Evolutionary conservation across 345 rosid species (phyloP).

Genomic region (Atalantia buxifolia): DNA sequence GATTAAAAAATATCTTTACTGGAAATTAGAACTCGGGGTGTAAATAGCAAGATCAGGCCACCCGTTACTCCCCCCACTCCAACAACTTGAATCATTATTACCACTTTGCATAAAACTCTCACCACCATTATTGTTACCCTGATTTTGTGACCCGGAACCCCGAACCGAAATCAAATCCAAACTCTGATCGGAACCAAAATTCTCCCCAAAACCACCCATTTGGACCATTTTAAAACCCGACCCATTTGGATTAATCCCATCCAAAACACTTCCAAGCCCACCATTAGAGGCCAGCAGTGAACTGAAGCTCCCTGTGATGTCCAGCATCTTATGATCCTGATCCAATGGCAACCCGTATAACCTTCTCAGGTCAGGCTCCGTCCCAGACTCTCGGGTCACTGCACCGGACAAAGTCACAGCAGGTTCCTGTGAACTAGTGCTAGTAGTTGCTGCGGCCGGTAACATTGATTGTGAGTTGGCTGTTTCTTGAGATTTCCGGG

Average conservation of each 20-base stretch:
- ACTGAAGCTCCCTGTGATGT: constrained; percentile 50
- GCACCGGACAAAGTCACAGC: not conserved
- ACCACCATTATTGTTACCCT: constrained; percentile 14
- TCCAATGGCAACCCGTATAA: constrained; percentile 42
- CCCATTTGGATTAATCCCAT: constrained; percentile 43
- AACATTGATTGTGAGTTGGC: too few species aligned
- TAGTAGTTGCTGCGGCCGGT: not conserved
- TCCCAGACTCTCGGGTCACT: not conserved
- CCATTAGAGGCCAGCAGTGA: constrained; percentile 48
- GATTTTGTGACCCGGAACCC: constrained; percentile 15
- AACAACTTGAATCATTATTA: constrained; percentile 32
- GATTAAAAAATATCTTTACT: constrained; percentile 13
- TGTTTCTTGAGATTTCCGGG: constrained; percentile 8
- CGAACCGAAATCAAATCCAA: constrained; percentile 15
- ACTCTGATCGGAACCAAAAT: constrained; percentile 26
- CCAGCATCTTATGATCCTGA: constrained; percentile 39
- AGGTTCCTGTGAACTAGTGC: not conserved
- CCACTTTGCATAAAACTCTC: constrained; percentile 4
- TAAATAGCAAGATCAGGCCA: constrained; percentile 77
- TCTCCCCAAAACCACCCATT: constrained; percentile 29
- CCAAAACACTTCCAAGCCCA: constrained; percentile 41
- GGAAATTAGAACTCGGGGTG: constrained; percentile 54
- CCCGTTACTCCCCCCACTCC: constrained; percentile 40
- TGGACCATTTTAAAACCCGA: constrained; percentile 36
- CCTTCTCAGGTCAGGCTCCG: constrained; percentile 38